These are phyloP conservation scores for Neopestalotiopsis sp. DNA, from an alignment of 2,329 filamentous ascomycete species.

Conservation along the genomic window DNA sequence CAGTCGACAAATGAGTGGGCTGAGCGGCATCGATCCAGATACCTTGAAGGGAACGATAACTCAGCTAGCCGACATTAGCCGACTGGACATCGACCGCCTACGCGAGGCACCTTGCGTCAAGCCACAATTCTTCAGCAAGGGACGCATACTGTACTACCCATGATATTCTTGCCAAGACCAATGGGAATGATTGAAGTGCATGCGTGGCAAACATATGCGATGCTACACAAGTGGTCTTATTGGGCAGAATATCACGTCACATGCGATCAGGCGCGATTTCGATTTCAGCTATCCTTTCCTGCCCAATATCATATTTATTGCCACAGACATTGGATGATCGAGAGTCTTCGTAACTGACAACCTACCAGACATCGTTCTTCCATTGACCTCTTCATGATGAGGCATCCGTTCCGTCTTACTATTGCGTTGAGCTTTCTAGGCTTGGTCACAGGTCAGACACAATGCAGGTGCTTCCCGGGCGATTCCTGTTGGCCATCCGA, in stretches of 20 bases:
- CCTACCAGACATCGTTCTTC: not conserved
- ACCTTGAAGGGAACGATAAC: no score
- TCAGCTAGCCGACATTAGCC: not conserved
- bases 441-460: not conserved
- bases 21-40: no score
- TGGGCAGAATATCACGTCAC: not conserved
- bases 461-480: conserved; percentile 42
- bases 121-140: not conserved
- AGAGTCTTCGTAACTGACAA: not conserved
- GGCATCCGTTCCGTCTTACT: not conserved
- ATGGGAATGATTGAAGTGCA: not conserved
- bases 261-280: not conserved
- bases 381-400: not conserved
- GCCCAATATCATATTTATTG: not conserved
- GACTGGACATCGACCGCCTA: not conserved
- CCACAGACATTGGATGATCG: not conserved
- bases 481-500: conserved; percentile 52
- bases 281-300: not conserved
- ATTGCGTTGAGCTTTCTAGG: not conserved
- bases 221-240: not conserved
- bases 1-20: no score
- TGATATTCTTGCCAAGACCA: not conserved
- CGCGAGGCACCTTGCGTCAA: not conserved
- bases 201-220: not conserved
- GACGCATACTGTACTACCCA: not conserved